Evolutionary conservation across 306 rosid species (phyloP).

Genomic region (Abrus precatorius): DNA sequence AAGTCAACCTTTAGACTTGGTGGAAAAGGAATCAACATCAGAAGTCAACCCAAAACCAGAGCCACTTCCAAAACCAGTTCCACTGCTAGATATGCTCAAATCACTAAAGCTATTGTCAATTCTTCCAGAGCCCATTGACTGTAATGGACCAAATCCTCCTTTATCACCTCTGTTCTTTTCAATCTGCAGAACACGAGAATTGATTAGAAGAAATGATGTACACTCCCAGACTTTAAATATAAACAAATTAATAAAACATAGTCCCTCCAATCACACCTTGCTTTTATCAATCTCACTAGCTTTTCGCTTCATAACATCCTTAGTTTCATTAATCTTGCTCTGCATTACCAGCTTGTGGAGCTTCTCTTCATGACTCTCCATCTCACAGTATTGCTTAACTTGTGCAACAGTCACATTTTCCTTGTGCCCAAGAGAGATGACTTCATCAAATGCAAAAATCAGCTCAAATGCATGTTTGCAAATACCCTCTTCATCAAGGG

Average conservation of each 20-base stretch:
- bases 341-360: conserved; percentile 90
- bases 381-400: conserved; percentile 93
- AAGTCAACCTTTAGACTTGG: conserved; percentile 84
- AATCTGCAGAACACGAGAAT: conserved; percentile 65
- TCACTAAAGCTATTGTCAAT: conserved; percentile 80
- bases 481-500: conserved; percentile 94
- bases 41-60: conserved; percentile 79
- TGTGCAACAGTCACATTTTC: conserved; percentile 87
- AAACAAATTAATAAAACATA: conserved; percentile 10
- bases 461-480: conserved; percentile 90
- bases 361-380: conserved; percentile 99
- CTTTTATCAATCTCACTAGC: conserved; percentile 99
- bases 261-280: conserved; percentile 72
- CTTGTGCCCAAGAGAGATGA: conserved; percentile 94
- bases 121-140: conserved; percentile 95
- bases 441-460: conserved; percentile 96
- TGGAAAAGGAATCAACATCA: conserved; percentile 79
- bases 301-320: conserved; percentile 96
- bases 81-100: conserved; percentile 80
- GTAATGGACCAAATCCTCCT: conserved; percentile 83
- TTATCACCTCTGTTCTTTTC: conserved; percentile 90
- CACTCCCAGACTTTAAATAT: conserved; percentile 2
- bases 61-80: conserved; percentile 91
- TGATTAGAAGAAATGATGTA: conserved; percentile 10
- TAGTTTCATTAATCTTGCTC: conserved; percentile 95